Conservation (phyloP, 257 asterid genomes). For the Orobanche coerulescens region DNA sequence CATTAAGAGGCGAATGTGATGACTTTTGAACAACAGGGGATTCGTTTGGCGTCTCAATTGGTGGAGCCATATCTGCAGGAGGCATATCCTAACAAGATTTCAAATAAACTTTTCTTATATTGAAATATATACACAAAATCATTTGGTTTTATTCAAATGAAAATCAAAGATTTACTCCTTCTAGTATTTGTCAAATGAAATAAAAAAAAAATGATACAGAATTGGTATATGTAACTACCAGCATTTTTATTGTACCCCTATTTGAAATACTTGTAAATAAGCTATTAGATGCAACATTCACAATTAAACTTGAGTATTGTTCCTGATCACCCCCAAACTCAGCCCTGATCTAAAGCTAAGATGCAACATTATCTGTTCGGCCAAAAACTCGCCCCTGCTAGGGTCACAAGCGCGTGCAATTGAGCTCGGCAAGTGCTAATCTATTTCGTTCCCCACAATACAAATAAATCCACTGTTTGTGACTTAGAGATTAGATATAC, state of each 20-base stretch:
- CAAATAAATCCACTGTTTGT: not conserved
- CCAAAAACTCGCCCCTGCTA: too few relatives aligned
- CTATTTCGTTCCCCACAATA: too few relatives aligned
- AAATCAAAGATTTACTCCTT: not conserved
- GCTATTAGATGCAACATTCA: not conserved
- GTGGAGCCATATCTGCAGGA: slow-evolving; percentile 52
- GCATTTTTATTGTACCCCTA: not conserved
- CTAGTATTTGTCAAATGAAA: not conserved
- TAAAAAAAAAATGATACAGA: not conserved
- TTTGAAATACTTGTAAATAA: not conserved
- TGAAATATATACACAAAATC: too few relatives aligned
- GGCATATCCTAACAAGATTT: slow-evolving; percentile 18
- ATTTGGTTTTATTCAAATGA: too few relatives aligned
- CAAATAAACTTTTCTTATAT: slow-evolving; percentile 1
- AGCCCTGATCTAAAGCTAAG: too few relatives aligned
- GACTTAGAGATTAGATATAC: not conserved
- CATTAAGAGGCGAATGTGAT: slow-evolving; percentile 63
- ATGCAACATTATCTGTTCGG: too few relatives aligned
- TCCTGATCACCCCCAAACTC: too few relatives aligned
- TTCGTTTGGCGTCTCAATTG: slow-evolving; percentile 37
- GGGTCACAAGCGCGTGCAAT: too few relatives aligned
- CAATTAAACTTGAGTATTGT: too few relatives aligned
- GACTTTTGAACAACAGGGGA: slow-evolving; percentile 26
- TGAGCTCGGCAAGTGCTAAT: too few relatives aligned
- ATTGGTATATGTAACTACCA: not conserved